phyloP scores from a whole-genome alignment of 2,329 filamentous ascomycete genomes.

The Neophaeococcomyces aloes region DNA sequence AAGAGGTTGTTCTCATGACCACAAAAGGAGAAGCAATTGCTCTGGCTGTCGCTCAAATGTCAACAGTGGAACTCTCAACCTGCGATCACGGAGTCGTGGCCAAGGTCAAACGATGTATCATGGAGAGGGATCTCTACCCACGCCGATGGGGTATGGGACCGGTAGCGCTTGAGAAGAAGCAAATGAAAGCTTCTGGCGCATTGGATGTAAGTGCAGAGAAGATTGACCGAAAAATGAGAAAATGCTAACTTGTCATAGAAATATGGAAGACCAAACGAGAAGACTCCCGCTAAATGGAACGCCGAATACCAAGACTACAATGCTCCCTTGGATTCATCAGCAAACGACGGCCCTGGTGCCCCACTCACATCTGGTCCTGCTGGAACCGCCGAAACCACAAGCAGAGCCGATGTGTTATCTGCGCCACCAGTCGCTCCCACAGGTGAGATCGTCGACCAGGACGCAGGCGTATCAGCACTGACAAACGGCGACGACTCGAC shows the following conservation, averaged over 20 bases:
- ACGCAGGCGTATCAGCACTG: slow-evolving; percentile 30
- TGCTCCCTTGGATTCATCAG: slow-evolving; percentile 31
- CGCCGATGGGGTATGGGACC: slow-evolving; percentile 93
- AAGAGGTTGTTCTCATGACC: slow-evolving; percentile 96
- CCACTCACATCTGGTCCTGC: slow-evolving; percentile 35
- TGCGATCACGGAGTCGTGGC: slow-evolving; percentile 97
- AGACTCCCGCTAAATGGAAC: slow-evolving; percentile 88
- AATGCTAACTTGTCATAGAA: slow-evolving; percentile 51
- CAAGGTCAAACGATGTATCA: slow-evolving; percentile 98
- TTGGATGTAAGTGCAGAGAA: slow-evolving; percentile 68
- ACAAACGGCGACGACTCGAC: slow-evolving; percentile 35
- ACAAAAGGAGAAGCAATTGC: slow-evolving; percentile 99
- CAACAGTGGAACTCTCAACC: slow-evolving; percentile 88
- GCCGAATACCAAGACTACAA: slow-evolving; percentile 85
- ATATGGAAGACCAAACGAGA: slow-evolving; percentile 84
- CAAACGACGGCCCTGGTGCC: slow-evolving; percentile 28
- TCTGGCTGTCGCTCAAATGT: slow-evolving; percentile 94
- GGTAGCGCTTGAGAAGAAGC: slow-evolving; percentile 94
- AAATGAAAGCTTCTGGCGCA: slow-evolving; percentile 96
- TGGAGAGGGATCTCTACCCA: slow-evolving; percentile 98
- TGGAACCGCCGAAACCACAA: slow-evolving; percentile 35
- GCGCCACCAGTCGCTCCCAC: slow-evolving; percentile 23
- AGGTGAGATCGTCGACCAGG: slow-evolving; percentile 31
- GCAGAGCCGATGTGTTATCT: slow-evolving; percentile 27
- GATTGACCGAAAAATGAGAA: too few relatives aligned